Evolutionary conservation across 2,329 filamentous ascomycete species (phyloP).

Genomic region (Ophiosphaerella narmari): DNA sequence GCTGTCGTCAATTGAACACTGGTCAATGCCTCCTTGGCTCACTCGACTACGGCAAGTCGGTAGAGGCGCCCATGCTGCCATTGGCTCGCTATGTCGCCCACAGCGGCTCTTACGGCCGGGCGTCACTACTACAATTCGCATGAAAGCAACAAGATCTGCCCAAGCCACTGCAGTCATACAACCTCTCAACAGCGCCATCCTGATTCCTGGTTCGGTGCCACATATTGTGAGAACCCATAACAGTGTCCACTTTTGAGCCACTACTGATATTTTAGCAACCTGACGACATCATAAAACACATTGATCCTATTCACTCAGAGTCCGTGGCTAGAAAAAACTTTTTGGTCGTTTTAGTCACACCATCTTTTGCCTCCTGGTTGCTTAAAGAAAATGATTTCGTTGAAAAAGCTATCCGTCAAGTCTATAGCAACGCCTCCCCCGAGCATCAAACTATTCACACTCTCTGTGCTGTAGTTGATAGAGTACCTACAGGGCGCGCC

Average conservation of each 20-base stretch:
- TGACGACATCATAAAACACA: conserved; percentile 26
- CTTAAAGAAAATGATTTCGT: conserved; percentile 33
- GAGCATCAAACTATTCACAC: conserved; percentile 16
- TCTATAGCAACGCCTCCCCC: conserved; percentile 12
- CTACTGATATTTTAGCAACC: conserved; percentile 23
- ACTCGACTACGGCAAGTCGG: too few species aligned
- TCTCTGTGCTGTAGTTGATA: conserved; percentile 45
- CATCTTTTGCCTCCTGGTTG: conserved; percentile 39
- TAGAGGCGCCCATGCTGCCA: too few species aligned
- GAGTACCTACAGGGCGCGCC: conserved; percentile 31
- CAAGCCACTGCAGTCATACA: background rate
- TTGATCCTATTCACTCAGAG: conserved; percentile 16
- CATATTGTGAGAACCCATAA: conserved; percentile 21
- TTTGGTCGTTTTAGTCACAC: conserved; percentile 39
- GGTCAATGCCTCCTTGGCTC: too few species aligned
- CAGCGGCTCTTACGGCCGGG: too few species aligned
- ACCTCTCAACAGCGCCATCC: conserved; percentile 26
- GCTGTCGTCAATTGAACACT: too few species aligned
- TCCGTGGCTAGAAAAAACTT: conserved; percentile 16
- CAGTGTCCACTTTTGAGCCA: background rate
- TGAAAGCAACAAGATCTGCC: too few species aligned
- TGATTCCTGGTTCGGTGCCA: conserved; percentile 32
- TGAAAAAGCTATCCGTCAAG: conserved; percentile 26
- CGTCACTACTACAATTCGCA: too few species aligned
- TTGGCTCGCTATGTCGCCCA: too few species aligned